phyloP scores from a whole-genome alignment of 257 asterid genomes.

The Handroanthus guayacan region DNA sequence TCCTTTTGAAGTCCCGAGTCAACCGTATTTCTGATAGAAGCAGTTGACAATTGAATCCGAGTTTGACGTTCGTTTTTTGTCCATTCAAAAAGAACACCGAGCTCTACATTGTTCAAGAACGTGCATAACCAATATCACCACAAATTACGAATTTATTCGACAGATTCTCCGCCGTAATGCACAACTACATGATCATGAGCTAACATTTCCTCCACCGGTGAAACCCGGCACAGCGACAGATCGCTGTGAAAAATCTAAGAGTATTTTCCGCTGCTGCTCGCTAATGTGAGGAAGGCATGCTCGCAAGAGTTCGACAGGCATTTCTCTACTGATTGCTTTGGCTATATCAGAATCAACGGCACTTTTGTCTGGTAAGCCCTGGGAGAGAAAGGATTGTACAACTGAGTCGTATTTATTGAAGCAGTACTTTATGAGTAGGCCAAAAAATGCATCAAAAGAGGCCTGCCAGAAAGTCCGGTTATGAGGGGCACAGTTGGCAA shows the following conservation, averaged over 20 bases:
- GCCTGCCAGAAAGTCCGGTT: conserved; percentile 82
- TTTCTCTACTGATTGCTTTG: conserved; percentile 63
- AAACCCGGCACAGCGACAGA: conserved; percentile 61
- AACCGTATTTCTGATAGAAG: too few relatives aligned
- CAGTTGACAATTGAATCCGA: too few relatives aligned
- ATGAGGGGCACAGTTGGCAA: conserved; percentile 53
- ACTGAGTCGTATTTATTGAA: conserved; percentile 68
- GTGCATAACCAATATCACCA: background rate
- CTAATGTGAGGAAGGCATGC: conserved; percentile 81
- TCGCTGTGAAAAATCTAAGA: conserved; percentile 66
- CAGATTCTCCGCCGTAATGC: conserved; percentile 19
- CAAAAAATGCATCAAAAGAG: conserved; percentile 78
- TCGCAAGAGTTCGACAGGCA: conserved; percentile 79
- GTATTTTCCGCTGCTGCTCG: conserved; percentile 66
- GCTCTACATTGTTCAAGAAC: background rate
- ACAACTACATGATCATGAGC: conserved; percentile 40
- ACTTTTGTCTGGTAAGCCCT: conserved; percentile 49
- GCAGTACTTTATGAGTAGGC: conserved; percentile 68
- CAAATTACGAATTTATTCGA: conserved; percentile 22
- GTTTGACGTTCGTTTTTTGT: too few relatives aligned
- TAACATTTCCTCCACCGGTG: conserved; percentile 43
- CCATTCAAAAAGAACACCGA: too few relatives aligned
- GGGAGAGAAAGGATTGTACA: conserved; percentile 56
- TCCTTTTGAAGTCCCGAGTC: background rate
- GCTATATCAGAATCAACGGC: conserved; percentile 59